Evolutionary conservation across 1,284 basidiomycete species (phyloP).

Genomic region (Pholiota adiposa): DNA sequence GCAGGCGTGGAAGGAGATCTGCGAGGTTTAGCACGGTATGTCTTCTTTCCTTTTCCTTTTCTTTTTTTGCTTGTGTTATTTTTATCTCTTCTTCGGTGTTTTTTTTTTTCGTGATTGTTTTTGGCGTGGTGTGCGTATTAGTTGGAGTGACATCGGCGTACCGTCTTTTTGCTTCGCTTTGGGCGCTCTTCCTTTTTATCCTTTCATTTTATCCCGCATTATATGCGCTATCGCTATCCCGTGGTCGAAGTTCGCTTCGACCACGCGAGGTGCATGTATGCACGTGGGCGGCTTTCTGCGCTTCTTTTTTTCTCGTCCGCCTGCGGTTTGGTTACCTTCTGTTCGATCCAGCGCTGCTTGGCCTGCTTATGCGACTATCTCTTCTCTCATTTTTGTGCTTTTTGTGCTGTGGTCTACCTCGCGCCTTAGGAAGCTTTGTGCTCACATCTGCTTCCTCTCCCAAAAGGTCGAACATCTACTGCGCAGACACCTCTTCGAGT

Average conservation of each 20-base stretch:
- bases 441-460: constrained; percentile 17
- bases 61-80: neutral
- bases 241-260: neutral
- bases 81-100: constrained; percentile 1
- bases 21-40: constrained; percentile 37
- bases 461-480: constrained; percentile 39
- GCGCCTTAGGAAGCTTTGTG: neutral
- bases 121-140: neutral
- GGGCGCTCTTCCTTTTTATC: constrained; percentile 1
- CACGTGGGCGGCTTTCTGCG: neutral
- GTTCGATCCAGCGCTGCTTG: constrained; percentile 1
- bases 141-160: no score
- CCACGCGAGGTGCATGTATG: neutral
- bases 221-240: constrained; percentile 7
- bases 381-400: constrained; percentile 4
- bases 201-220: neutral
- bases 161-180: no score
- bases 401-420: neutral
- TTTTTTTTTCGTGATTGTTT: constrained; percentile 8
- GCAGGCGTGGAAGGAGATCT: constrained; percentile 38
- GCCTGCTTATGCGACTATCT: neutral
- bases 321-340: neutral
- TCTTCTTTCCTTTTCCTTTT: constrained; percentile 7
- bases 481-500: constrained; percentile 33
- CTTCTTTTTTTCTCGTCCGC: neutral